Percentiles rank a stretch among this genome's conserved stretches.
Evolutionary conservation across 305 asterid genomes (phyloP).

Genomic region (Nicotiana rustica): DNA sequence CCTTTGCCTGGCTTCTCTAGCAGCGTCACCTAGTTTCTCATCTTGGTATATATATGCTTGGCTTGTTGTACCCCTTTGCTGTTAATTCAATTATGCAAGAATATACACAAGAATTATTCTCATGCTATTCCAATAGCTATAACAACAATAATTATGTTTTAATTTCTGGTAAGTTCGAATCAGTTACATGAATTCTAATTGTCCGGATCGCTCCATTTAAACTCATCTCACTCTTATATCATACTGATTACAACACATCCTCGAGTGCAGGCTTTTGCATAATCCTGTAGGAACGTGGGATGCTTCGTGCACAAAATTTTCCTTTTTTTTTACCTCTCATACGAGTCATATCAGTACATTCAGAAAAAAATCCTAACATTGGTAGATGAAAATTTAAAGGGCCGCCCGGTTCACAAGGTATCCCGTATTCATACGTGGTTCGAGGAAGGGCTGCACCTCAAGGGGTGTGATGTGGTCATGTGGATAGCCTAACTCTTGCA

Average conservation of each 20-base stretch:
- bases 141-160: not conserved
- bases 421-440: no score
- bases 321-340: not conserved
- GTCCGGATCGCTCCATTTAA: not conserved
- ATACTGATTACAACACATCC: no score
- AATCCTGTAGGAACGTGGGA: no score
- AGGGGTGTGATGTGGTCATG: no score
- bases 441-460: no score
- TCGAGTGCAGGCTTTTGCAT: no score
- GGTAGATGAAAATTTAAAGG: no score
- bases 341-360: not conserved
- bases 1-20: conserved; percentile 78
- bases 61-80: conserved; percentile 48
- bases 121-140: not conserved
- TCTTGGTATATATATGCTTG: conserved; percentile 43
- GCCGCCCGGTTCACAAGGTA: no score
- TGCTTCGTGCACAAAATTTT: no score
- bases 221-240: not conserved
- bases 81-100: conserved; percentile 12
- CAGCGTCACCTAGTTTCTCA: conserved; percentile 63
- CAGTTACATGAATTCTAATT: not conserved
- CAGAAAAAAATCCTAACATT: not conserved
- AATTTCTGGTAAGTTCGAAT: not conserved
- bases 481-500: no score
- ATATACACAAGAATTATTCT: not conserved